Evolutionary conservation across 306 rosid genomes (phyloP), one percentile per base, ranked within the genome.

Genomic region (Dryas drummondii): DNA sequence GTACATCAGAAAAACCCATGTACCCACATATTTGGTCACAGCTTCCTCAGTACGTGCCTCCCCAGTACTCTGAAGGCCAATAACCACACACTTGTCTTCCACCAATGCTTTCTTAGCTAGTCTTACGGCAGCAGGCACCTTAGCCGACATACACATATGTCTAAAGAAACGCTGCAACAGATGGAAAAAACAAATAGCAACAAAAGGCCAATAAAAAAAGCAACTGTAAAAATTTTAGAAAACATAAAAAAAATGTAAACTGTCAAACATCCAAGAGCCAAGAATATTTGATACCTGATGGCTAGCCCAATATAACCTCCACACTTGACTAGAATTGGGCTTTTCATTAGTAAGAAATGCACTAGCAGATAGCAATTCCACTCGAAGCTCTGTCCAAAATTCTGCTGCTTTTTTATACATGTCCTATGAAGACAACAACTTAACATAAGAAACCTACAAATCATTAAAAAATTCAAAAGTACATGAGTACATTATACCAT

Each of bases 51-150:
- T 94, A 82, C 99, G 87, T 22, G 99, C 97, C 86, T 94, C 99
- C 81, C 99, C 99, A 11, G 99, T 94, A 82, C 99, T 94, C 91
- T 94, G 99, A 87, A 94, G 97, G 75, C 99, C 99, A 85, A 94
- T 83, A 61, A 94, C 99, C 73, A 94, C 97, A 89, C 97, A 86
- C 63, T 94, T 94, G 66, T 83, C 91, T 60, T 89, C 88, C 74
- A 17, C 66, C 82, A 94, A 82, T 57, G 99, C 99, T 89, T 90
- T 79, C 83, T 92, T 88, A 9, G 97, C 96, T 65, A 94, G 85
- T 82, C 93, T 88, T 84, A 94, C 92, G 77, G 91, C 71, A 84
- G 97, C 97, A 73, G 99, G 99, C 59, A 94, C 97, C 91, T 94
- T 94, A 70, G 99, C 99, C 61, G 99, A 94, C 97, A 94, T 94